A percentile compares a stretch with the other conserved stretches of the same genome.
These are phyloP conservation scores for Prillingera fragicola DNA, from an alignment of 1,284 basidiomycete genomes.

Conservation along the genomic window DNA sequence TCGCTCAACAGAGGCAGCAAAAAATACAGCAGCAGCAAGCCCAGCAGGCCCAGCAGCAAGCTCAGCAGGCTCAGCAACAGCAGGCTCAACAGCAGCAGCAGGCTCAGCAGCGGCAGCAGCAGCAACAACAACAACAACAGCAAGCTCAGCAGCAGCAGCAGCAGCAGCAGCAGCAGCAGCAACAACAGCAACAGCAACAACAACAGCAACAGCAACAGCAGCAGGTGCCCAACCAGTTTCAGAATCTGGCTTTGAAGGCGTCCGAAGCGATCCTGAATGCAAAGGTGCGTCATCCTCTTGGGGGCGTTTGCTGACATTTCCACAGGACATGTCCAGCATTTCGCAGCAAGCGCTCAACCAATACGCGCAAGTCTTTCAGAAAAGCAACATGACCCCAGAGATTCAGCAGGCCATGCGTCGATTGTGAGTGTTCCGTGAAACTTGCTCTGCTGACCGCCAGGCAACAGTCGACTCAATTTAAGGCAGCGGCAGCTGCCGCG, in stretches of 20 bases:
- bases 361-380: slow-evolving; percentile 9
- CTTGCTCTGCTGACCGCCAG: slow-evolving; percentile 4
- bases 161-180: slow-evolving; percentile 2
- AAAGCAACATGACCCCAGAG: slow-evolving; percentile 10
- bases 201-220: not conserved
- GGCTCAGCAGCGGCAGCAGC: slow-evolving; percentile 5
- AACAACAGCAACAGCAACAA: slow-evolving; percentile 2
- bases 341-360: slow-evolving; percentile 9
- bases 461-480: not conserved
- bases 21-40: not conserved
- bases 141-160: slow-evolving; percentile 1
- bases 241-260: slow-evolving; percentile 3
- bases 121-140: slow-evolving; percentile 2
- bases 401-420: slow-evolving; percentile 9
- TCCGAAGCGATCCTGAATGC: slow-evolving; percentile 7
- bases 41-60: slow-evolving; percentile 2
- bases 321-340: slow-evolving; percentile 9
- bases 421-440: not conserved
- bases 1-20: too few relatives aligned
- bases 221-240: not conserved
- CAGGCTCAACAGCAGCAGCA: slow-evolving; percentile 5
- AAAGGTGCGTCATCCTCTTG: slow-evolving; percentile 6
- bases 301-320: not conserved
- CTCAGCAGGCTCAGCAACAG: slow-evolving; percentile 7
- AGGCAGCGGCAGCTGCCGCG: not conserved